These are phyloP conservation scores for Naganishia sp. DNA, from an alignment of 1,284 basidiomycete species.

Conservation along the genomic window DNA sequence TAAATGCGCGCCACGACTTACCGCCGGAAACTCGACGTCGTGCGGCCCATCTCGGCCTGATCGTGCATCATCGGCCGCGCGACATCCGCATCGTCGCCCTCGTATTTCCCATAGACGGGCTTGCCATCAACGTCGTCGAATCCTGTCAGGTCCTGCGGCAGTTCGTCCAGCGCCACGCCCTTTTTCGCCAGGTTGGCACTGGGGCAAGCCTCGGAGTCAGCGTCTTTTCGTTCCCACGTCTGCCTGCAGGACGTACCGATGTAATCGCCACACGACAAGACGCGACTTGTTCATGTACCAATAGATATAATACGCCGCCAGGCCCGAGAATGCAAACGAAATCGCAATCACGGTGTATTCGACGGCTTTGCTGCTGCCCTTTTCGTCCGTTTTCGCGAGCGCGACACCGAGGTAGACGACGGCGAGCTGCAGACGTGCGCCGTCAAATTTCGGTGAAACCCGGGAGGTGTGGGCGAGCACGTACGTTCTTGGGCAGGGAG, in stretches of 20 bases:
- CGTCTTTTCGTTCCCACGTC: not conserved
- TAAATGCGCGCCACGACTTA: not conserved
- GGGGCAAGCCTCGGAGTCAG: not conserved
- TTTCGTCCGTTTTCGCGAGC: conserved; percentile 48
- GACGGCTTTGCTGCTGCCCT: conserved; percentile 62
- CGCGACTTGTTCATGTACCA: conserved; percentile 73
- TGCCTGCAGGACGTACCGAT: conserved; percentile 60
- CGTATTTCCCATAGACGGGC: conserved; percentile 13
- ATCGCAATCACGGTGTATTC: conserved; percentile 65
- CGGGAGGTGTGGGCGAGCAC: not conserved
- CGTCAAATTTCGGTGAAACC: not conserved
- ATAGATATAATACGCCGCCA: conserved; percentile 81
- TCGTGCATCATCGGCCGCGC: conserved; percentile 35
- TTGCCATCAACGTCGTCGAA: not conserved
- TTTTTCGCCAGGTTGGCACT: conserved; percentile 39
- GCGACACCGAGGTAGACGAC: conserved; percentile 74
- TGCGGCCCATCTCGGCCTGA: not conserved
- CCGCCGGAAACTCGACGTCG: not conserved
- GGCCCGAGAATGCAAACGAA: conserved; percentile 70
- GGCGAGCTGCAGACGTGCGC: conserved; percentile 58
- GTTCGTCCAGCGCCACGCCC: conserved; percentile 29
- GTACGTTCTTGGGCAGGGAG: conserved; percentile 69
- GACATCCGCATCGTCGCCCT: conserved; percentile 34
- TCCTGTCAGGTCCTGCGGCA: conserved; percentile 33
- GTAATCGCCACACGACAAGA: conserved; percentile 69